Percentiles rank a stretch among this genome's conserved stretches.
Evolutionary conservation across 306 rosid genomes (phyloP).

Genomic region (Inga laurina): DNA sequence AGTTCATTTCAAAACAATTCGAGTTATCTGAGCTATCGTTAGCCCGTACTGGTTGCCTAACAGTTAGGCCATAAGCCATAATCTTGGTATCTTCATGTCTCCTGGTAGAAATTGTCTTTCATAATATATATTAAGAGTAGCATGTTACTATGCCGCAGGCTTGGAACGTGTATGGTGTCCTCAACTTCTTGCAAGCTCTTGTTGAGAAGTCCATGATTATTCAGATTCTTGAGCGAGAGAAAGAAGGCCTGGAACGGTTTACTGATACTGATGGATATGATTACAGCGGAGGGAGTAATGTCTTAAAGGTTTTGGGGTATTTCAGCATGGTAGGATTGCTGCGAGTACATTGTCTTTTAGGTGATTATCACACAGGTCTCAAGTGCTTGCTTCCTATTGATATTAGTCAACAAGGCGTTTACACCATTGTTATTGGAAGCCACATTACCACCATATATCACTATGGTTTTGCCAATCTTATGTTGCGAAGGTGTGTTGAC

Average conservation of each 20-base stretch:
- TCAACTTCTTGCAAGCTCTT: constrained; percentile 93
- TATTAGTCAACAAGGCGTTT: constrained; percentile 90
- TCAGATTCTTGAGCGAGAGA: constrained; percentile 94
- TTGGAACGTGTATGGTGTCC: constrained; percentile 96
- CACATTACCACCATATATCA: constrained; percentile 95
- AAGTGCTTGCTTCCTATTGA: constrained; percentile 87
- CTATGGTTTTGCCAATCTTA: constrained; percentile 95
- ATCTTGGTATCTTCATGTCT: neutral
- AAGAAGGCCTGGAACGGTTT: constrained; percentile 88
- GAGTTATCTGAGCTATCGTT: neutral
- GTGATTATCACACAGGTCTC: constrained; percentile 93
- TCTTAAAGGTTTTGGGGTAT: constrained; percentile 93
- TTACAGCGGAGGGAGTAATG: constrained; percentile 91
- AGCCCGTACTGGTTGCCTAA: neutral
- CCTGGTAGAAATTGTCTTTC: neutral
- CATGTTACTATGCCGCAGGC: constrained; percentile 48
- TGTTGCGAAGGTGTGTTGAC: constrained; percentile 78
- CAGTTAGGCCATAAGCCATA: neutral
- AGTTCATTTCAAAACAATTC: neutral
- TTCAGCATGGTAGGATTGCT: constrained; percentile 98
- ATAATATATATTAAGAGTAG: neutral
- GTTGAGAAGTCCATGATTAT: constrained; percentile 84
- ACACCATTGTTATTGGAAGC: constrained; percentile 84
- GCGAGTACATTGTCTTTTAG: constrained; percentile 95
- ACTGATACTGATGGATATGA: constrained; percentile 94